Base-by-base conservation (phyloP, 164 flowering plant genomes). In the Taxillus chinensis region DNA sequence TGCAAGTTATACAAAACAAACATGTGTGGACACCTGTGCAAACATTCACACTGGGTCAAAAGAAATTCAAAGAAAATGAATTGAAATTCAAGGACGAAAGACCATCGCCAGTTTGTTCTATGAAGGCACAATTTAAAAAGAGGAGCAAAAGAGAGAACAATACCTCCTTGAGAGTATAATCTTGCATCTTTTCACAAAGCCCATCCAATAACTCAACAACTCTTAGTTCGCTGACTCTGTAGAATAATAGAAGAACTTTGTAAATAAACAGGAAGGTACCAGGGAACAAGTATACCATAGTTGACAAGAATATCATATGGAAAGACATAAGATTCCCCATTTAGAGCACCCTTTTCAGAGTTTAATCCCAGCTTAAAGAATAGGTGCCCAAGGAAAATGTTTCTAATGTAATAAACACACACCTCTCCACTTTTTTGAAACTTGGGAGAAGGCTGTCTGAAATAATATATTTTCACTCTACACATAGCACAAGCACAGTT, bases 111-210 rank as follows among this genome's bases (percentile, higher is more conserved):
- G 8, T 51, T 54, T 54, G 10, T 39, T 12, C 7, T 17, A 9
- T 15, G 37, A 27, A 27, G 10, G 37, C 16, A 54, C 37, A 17
- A 54, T 54, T 5, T 8, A 2, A 13, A 14, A 8, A 5, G 37
- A 8, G 3, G 39, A 5, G 7, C 3, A 17, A 54, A 48, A 2
- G 9, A 3, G 8, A 12, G 3, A 54, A 17, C 15, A 45, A 61
- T 71, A 89, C 97, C 92, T 90, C 80, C 74, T 77, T 75, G 51
- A 90, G 86, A 62, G 99, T 90, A 68, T 90, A 93, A 66, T 87
- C 97, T 76, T 83, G 88, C 97, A 93, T 90, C 73, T 86, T 90
- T 52, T 93, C 97, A 74, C 99, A 93, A 46, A 93, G 91, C 38
- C 90, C 95, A 72, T 90, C 99, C 64, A 93, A 74, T 57, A 93